These are phyloP conservation scores for Ceratobasidium sp. DNA, from an alignment of 1,284 basidiomycete genomes.

Conservation along the genomic window DNA sequence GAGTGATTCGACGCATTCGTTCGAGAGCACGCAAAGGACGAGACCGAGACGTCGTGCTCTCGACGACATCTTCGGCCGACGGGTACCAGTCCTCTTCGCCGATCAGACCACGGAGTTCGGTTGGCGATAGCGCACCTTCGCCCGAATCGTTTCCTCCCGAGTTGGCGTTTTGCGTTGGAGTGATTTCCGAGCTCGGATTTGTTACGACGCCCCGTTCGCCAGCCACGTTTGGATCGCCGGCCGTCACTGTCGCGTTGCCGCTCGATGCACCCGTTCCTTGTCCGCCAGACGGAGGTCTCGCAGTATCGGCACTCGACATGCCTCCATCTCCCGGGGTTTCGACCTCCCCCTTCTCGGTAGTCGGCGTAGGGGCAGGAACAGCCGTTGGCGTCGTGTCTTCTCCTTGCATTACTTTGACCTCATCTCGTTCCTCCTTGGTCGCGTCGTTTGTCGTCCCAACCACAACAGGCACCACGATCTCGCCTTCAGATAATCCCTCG, in stretches of 20 bases:
- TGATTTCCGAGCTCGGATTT: slow-evolving; percentile 28
- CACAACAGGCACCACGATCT: slow-evolving; percentile 15
- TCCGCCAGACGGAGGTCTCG: slow-evolving; percentile 3
- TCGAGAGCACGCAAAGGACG: slow-evolving; percentile 79
- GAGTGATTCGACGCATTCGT: slow-evolving; percentile 63
- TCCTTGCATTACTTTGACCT: not conserved
- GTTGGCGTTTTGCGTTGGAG: not conserved
- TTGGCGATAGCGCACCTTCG: not conserved
- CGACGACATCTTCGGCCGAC: slow-evolving; percentile 67
- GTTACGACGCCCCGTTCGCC: not conserved
- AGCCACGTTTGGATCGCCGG: not conserved
- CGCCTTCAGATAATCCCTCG: slow-evolving; percentile 8
- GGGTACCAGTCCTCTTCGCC: slow-evolving; percentile 59
- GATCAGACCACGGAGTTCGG: slow-evolving; percentile 46
- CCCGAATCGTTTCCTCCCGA: not conserved
- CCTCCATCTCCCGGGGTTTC: not conserved
- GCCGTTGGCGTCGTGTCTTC: slow-evolving; percentile 1
- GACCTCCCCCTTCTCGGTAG: not conserved
- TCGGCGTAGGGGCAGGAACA: not conserved
- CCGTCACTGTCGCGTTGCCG: not conserved
- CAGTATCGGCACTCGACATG: too few relatives aligned
- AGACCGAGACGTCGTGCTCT: slow-evolving; percentile 76
- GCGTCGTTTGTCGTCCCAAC: not conserved
- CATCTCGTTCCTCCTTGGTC: not conserved
- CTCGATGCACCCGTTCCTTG: not conserved